Base-by-base conservation (phyloP, 495 filamentous ascomycete genomes). In the Hypoxylon crocopeplum region DNA sequence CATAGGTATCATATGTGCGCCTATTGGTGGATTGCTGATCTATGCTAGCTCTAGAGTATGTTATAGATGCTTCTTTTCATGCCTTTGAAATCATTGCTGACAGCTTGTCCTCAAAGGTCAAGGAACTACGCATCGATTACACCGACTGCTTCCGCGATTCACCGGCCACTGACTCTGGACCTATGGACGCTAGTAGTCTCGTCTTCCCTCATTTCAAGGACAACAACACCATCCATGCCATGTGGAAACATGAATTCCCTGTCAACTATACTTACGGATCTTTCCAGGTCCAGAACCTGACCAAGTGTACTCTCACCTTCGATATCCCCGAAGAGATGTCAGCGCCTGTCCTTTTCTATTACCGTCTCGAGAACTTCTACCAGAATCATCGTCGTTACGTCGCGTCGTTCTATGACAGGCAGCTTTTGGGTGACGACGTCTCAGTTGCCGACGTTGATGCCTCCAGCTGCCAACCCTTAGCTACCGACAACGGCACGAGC, bases 361-460 rank as follows among this genome's bases (percentile, higher is more conserved):
- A 99, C 74, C 88, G 88, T 47, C 84, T 99, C 33, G 92, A 91
- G 34, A 96, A 99, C 73, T 99, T 99, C 78, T 99, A 98, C 77
- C 94, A 99, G 71, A 99, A 99, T 72, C 94, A 99, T 69, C 88
- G 94, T 51, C 88, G 93, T 72, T 99, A 99, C 59, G 93, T 97
- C 33, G 86, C 89, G 62, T 96, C 92, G 1, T 84, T 96, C 56
- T 88, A 93, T 66, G 80, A 85, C 48, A 80, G 89, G 59, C 94
- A 99, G 72, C 75, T 99, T 22, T 82, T 86, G 41, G 94, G 93
- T 44, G 78, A 87, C 7, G 83, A 83, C 8, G 79, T 90, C 24
- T 76, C 78, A 19, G 82, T 80, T 49, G 41, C 53, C 22, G 81
- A 82, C 10, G 88, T 98, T 63, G 75, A 84, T 38, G 73, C 72